Base-by-base conservation (phyloP, 2,329 filamentous ascomycete species). In the Seiridium cupressi region DNA sequence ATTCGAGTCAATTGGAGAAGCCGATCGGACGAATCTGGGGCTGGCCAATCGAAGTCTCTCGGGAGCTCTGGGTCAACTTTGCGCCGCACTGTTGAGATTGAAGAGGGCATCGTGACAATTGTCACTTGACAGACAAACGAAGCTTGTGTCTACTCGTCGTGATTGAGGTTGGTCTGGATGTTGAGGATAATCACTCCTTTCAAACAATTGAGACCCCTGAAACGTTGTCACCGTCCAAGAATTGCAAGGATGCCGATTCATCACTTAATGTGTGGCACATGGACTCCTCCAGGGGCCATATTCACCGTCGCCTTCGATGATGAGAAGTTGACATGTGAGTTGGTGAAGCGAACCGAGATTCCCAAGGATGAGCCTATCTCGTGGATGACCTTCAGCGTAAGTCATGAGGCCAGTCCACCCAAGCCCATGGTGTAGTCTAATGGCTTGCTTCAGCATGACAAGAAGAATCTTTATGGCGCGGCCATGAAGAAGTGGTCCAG, bases 401-500 rank as follows among this genome's bases (percentile, higher is more conserved):
- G 89, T 70, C 18, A 10, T n/a, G 31, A 9, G 8, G 18, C 8
- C 3, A 31, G 10, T 51, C 47, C 47, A 35, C 32, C 40, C 34
- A 31, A 47, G 51, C 61, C 8, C 18, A 26, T 26, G 18, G 18
- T 26, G 18, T 26, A 26, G 18, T 26, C 18, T 61, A 38, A 38
- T 59, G 13, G 7, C 46, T 48, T n/a, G 61, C 3, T 60, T 57
- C 70, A 94, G 89, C 91, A 96, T 76, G 79, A 84, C 63, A 90
- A 89, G 70, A 94, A 92, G 76, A 89, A 90, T 73, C 89, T 96
- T 62, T 96, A 96, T 74, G 92, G 92, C 69, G 89, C 92, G 3
- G 91, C 91, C 62, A 95, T 95, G 91, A 96, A 96, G 82, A 94
- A 93, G 74, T 96, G 92, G 91, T 89, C 89, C 55, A 93, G 89